These are phyloP conservation scores for Amaranthus cruentus DNA, from an alignment of 148 eudicot species.

Conservation along the genomic window DNA sequence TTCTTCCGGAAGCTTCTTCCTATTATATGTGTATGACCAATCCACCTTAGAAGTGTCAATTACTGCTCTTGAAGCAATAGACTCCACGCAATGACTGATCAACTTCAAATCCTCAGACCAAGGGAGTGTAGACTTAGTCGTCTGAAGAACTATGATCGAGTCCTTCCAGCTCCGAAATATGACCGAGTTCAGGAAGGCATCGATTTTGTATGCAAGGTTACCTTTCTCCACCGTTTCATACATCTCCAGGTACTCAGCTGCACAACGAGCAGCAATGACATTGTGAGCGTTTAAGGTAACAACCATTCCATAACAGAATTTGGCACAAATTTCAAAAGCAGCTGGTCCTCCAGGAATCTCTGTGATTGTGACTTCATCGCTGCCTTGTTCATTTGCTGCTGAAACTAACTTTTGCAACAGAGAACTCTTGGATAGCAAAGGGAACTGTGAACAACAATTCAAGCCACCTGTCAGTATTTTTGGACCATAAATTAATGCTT, in stretches of 20 bases:
- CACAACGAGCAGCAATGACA: conserved; percentile 70
- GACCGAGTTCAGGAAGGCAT: conserved; percentile 71
- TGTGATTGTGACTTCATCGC: conserved; percentile 55
- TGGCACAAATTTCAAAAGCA: conserved; percentile 88
- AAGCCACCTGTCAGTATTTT: conserved; percentile 3
- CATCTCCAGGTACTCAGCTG: conserved; percentile 94
- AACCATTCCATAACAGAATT: conserved; percentile 88
- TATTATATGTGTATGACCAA: conserved; percentile 87
- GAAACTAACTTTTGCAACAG: conserved; percentile 58
- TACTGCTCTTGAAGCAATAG: conserved; percentile 76
- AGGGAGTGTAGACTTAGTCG: conserved; percentile 55
- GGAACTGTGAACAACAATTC: conserved; percentile 54
- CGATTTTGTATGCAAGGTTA: conserved; percentile 83
- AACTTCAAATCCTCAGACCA: conserved; percentile 76
- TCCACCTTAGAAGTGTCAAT: conserved; percentile 68
- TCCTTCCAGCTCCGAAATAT: conserved; percentile 93
- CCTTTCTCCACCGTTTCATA: conserved; percentile 84
- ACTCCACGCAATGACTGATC: conserved; percentile 52
- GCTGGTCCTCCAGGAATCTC: conserved; percentile 84
- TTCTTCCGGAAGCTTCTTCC: conserved; percentile 68
- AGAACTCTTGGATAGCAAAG: conserved; percentile 75
- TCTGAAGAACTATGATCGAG: conserved; percentile 78
- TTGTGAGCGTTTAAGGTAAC: conserved; percentile 87
- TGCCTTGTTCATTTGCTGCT: conserved; percentile 39
- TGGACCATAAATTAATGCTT: neutral